These are phyloP conservation scores for Neopestalotiopsis rosae DNA, from an alignment of 2,329 filamentous ascomycete genomes.

Conservation along the genomic window DNA sequence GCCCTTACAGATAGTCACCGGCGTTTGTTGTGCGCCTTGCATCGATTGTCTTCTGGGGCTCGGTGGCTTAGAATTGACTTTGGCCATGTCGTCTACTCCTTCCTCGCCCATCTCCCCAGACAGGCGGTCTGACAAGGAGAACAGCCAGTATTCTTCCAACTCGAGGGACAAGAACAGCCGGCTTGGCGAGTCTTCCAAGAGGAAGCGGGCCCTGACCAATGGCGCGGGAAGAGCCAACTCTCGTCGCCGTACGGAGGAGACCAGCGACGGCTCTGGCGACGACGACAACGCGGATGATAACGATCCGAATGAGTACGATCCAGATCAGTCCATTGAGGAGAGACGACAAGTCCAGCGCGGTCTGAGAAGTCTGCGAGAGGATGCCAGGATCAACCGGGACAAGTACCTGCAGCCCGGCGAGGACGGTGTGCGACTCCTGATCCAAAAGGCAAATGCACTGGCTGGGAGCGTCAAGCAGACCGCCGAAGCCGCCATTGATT, in stretches of 20 bases:
- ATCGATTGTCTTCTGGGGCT: not conserved
- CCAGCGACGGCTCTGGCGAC: constrained; percentile 25
- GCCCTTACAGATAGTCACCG: not conserved
- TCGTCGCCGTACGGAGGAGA: constrained; percentile 36
- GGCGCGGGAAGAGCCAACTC: constrained; percentile 32
- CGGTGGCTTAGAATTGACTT: not conserved
- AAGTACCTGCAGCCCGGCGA: constrained; percentile 73
- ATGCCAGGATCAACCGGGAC: constrained; percentile 68
- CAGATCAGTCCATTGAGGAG: constrained; percentile 78
- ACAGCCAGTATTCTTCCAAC: constrained; percentile 26
- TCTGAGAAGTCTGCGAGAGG: constrained; percentile 70
- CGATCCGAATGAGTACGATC: constrained; percentile 69
- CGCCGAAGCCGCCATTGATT: constrained; percentile 87
- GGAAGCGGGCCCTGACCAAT: constrained; percentile 36
- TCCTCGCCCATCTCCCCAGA: constrained; percentile 14
- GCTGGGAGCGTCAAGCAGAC: constrained; percentile 82
- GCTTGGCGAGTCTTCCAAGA: constrained; percentile 31
- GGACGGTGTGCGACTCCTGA: constrained; percentile 66
- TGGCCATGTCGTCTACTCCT: constrained; percentile 15
- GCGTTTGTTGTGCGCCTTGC: not conserved
- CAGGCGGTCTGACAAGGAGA: constrained; percentile 19
- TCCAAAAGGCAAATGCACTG: constrained; percentile 69
- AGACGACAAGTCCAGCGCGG: constrained; percentile 73
- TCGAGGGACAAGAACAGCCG: constrained; percentile 36
- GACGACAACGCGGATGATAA: constrained; percentile 17